phyloP scores from a whole-genome alignment of 2,329 filamentous ascomycete species.

The Dothideomycetes sp. region DNA sequence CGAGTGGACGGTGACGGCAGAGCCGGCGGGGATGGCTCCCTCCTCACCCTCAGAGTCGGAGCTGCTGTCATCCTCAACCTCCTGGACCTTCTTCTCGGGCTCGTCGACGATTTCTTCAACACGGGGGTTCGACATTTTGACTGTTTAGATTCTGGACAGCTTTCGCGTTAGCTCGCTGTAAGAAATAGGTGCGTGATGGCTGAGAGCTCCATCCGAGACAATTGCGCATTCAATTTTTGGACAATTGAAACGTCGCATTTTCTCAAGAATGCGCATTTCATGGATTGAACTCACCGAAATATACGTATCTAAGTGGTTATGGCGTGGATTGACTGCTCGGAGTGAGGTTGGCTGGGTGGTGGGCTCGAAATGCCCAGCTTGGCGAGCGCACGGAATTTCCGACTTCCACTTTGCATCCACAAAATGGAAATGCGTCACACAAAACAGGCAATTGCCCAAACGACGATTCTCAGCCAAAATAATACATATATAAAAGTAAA shows the following conservation, averaged over 20 bases:
- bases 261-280: conserved; percentile 7
- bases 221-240: not conserved
- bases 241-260: no score
- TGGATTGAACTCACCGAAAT: conserved; percentile 8
- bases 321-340: not conserved
- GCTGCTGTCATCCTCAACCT: conserved; percentile 64
- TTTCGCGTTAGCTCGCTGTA: conserved; percentile 10
- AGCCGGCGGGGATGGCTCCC: conserved; percentile 67
- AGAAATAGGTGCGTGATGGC: no score
- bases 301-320: conserved; percentile 1
- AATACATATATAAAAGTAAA: no score
- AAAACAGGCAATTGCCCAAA: no score
- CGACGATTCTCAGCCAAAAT: no score
- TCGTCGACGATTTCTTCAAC: conserved; percentile 95
- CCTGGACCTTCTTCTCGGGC: conserved; percentile 67
- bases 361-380: conserved; percentile 9
- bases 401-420: no score
- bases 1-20: conserved; percentile 85
- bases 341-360: conserved; percentile 5
- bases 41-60: conserved; percentile 68
- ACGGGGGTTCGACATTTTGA: conserved; percentile 90
- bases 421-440: no score
- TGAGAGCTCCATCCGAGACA: no score
- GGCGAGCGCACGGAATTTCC: conserved; percentile 7
- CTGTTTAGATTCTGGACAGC: conserved; percentile 14